Conservation (phyloP, 2,329 filamentous ascomycete genomes). For the Boeremia lycopersici region DNA sequence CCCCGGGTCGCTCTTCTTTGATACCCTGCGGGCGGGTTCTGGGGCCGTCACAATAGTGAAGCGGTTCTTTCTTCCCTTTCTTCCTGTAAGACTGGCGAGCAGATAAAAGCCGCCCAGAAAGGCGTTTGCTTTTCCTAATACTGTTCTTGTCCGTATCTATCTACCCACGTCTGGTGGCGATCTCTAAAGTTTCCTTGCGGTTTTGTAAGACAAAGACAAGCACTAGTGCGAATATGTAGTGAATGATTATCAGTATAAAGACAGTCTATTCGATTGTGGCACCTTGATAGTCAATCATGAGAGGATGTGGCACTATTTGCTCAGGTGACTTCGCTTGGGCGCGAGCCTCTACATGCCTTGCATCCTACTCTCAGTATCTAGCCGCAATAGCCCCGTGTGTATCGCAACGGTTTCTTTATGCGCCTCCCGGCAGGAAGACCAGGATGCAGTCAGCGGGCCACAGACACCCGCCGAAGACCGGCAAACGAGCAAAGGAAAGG, state of each 20-base stretch:
- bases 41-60: slow-evolving; percentile 30
- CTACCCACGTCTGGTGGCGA: slow-evolving; percentile 18
- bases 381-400: too few relatives aligned
- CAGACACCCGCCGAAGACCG: not conserved
- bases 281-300: slow-evolving; percentile 1
- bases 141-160: slow-evolving; percentile 22
- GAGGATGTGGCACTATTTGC: too few relatives aligned
- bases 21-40: slow-evolving; percentile 42
- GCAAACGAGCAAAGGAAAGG: not conserved
- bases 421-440: too few relatives aligned
- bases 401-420: too few relatives aligned
- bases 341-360: too few relatives aligned
- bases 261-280: slow-evolving; percentile 1
- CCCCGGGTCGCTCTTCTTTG: slow-evolving; percentile 42
- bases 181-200: slow-evolving; percentile 17
- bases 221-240: slow-evolving; percentile 20
- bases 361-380: too few relatives aligned
- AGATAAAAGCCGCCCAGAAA: slow-evolving; percentile 16
- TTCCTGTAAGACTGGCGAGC: slow-evolving; percentile 21
- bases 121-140: slow-evolving; percentile 29
- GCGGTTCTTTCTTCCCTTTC: slow-evolving; percentile 24
- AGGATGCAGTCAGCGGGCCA: too few relatives aligned
- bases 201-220: slow-evolving; percentile 23
- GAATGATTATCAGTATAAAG: slow-evolving; percentile 16
- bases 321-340: too few relatives aligned